Evolutionary conservation across 164 flowering plant species (phyloP), one percentile per base, ranked within the genome.

Genomic region (Liriodendron chinense): DNA sequence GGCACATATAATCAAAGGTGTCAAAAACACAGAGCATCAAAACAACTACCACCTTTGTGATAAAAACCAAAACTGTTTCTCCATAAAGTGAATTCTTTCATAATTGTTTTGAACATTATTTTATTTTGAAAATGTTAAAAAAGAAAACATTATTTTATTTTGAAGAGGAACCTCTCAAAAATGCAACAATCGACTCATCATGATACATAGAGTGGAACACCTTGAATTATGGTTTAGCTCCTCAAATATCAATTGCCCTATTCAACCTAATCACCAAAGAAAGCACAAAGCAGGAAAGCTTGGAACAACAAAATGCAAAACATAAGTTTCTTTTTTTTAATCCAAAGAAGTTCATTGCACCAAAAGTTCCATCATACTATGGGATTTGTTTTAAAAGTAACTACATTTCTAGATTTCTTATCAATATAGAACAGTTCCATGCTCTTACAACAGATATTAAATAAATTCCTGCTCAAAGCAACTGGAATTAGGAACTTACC

Each of bases 401-500:
- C 64, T 61, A 61, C 68, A 10, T 65, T 21, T 22, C 68, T 12
- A 65, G 22, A 21, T 28, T 28, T 21, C 25, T 65, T 65, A 20
- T n/a, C n/a, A 4, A 28, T 9, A 18, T 65, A 65, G 22, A 22
- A 18, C 13, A 65, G 26, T 12, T 28, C 7, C 13, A 34, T 34
- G 43, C 43, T 2, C 43, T 34, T 34, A 34, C 43, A 34, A 34
- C 43, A 34, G 43, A 34, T 34, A 34, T 3, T 34, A 4, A 3
- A 34, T 34, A 34, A 34, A 34, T 34, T 34, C 43, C 43, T 34
- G 43, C 43, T 34, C 43, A 34, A 34, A 34, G 43, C 43, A 48
- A 69, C 22, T 26, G 9, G 49, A 48, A 69, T 28, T n/a, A 18
- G 16, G n/a, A 71, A 53, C 78, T 73, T 84, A 87, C 96, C 94